phyloP scores from a whole-genome alignment of 2,329 filamentous ascomycete genomes.

The Ophiocordyceps camponoti-floridani region DNA sequence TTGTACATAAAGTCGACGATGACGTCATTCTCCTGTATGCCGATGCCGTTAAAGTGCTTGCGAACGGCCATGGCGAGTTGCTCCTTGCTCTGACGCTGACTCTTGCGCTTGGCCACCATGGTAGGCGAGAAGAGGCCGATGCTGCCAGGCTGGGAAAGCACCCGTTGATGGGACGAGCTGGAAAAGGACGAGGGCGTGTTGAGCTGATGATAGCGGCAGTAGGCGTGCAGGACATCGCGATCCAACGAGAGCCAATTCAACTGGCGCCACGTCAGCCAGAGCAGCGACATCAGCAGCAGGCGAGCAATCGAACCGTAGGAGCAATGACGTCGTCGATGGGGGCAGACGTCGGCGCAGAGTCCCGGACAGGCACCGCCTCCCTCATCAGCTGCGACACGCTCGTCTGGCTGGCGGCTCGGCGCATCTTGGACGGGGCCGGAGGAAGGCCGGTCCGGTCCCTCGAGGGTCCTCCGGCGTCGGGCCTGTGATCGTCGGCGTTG shows the following conservation, averaged over 20 bases:
- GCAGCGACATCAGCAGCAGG: not conserved
- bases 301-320: conserved; percentile 14
- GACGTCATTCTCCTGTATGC: conserved; percentile 66
- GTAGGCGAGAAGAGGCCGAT: conserved; percentile 60
- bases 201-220: conserved; percentile 57
- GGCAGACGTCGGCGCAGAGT: conserved; percentile 17
- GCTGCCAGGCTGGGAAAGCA: conserved; percentile 40
- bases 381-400: conserved; percentile 13
- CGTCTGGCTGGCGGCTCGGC: conserved; percentile 33
- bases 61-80: conserved; percentile 54
- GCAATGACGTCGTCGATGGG: conserved; percentile 12
- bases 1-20: conserved; percentile 67
- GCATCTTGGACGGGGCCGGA: conserved; percentile 33
- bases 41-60: conserved; percentile 70
- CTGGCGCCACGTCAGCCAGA: conserved; percentile 13
- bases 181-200: conserved; percentile 53
- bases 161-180: conserved; percentile 41
- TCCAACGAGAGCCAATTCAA: conserved; percentile 53
- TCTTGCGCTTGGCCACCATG: conserved; percentile 48
- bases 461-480: conserved; percentile 15
- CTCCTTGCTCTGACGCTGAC: conserved; percentile 52
- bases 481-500: conserved; percentile 20
- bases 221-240: conserved; percentile 50
- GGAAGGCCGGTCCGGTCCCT: conserved; percentile 27
- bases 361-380: conserved; percentile 15